phyloP scores from a whole-genome alignment of 2,329 filamentous ascomycete genomes.

The Tolypocladium tropicale region DNA sequence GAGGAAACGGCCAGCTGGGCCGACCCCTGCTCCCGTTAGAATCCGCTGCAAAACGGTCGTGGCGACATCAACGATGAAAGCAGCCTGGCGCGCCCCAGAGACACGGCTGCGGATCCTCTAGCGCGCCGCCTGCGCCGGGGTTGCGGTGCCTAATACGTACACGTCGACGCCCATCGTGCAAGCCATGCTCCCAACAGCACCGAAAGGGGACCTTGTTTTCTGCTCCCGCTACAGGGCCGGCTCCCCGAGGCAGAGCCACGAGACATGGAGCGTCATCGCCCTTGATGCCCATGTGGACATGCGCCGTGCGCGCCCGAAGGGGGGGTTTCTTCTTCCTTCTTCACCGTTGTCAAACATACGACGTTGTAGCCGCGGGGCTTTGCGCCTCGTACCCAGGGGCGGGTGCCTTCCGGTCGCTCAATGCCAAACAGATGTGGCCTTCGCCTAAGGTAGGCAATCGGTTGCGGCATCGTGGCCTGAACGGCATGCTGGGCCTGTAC shows the following conservation, averaged over 20 bases:
- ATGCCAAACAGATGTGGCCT: neutral
- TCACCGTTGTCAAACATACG: neutral
- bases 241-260: neutral
- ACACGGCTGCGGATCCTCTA: neutral
- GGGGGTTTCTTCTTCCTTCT: neutral
- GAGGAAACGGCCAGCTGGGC: neutral
- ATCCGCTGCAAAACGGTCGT: neutral
- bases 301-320: neutral
- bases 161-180: neutral
- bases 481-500: neutral
- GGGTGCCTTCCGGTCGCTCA: neutral
- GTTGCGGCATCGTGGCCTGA: neutral
- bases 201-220: too few relatives aligned
- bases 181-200: too few relatives aligned
- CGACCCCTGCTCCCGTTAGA: neutral
- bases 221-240: neutral
- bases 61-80: neutral
- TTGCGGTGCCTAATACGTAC: neutral
- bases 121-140: neutral
- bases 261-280: neutral
- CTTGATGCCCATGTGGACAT: neutral
- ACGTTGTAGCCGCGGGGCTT: neutral
- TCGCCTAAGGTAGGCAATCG: neutral
- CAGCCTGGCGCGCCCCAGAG: neutral
- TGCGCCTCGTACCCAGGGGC: neutral